Evolutionary conservation across 441 rosid genomes (phyloP), one percentile per base, ranked within the genome.

Genomic region (Populus hybrid): DNA sequence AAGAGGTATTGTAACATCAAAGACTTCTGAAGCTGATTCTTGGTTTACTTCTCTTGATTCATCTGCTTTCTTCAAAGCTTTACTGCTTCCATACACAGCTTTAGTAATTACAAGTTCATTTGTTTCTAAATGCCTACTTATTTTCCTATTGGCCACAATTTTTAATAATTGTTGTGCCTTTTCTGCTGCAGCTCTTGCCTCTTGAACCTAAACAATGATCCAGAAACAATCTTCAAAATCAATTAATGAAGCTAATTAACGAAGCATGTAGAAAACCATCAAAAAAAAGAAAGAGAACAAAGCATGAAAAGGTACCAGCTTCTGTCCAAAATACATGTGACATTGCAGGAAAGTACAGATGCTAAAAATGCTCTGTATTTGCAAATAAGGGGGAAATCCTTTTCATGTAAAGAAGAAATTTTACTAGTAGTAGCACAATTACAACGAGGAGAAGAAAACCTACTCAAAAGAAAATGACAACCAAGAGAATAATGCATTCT

Each of bases 1-100:
- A 74, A 94, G 91, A 76, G 97, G 95, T 79, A 90, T 70, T 30
- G 99, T 89, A 78, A 97, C 99, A 81, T 97, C 97, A n/a, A 90
- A 84, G 40, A 91, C 84, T 81, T 87, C 88, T 0, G 89, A 89
- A 85, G 85, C 83, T 67, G 70, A 77, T 78, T 87, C 90, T 20
- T 84, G 82, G 74, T 77, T 68, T 28, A 28, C 76, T 77, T 70
- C 88, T 73, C 81, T 77, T 72, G 75, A 73, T 80, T 84, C 87
- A 16, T 82, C 81, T 79, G 82, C 77, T 86, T 78, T 91, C 84
- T 84, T 87, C 73, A 88, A 75, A 63, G 88, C 90, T 85, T 93
- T 90, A 67, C 72, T 77, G 80, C 85, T 89, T 80, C 97, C 99
- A 82, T 94, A 94, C 70, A 89, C 68, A 10, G 95, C 99, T 75